Evolutionary conservation across 441 rosid genomes (phyloP), one percentile per base, ranked within the genome.

Genomic region (Breynia disticha): DNA sequence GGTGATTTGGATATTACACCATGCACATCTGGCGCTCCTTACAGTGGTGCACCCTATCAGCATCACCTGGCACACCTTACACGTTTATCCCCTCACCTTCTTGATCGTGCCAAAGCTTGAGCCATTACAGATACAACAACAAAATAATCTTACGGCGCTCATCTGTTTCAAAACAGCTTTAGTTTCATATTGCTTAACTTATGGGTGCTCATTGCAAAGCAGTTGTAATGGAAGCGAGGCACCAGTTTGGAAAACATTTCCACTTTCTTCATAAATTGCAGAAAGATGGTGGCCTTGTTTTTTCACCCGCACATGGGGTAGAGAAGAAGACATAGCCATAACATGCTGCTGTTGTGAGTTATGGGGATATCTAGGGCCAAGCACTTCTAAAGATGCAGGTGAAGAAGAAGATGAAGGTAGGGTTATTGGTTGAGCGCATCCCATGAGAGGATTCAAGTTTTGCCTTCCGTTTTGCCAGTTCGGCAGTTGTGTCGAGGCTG

Each of bases 201-300:
- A 78, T 5, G 59, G 66, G 56, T 66, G 71, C 42, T 82, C 83
- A 11, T 78, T 73, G 73, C 87, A 90, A 54, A 81, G 88, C 53
- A 80, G 48, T 42, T 80, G 93, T 79, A 79, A 71, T 1, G 86
- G 79, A 46, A 68, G 61, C 35, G 82, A 62, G 44, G 76, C 55
- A 24, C 73, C 68, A 0, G 81, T 69, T 16, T 61, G 67, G 54
- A 79, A 68, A 46, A 70, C 76, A n/a, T 61, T 60, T 17, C 46
- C 69, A 7, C 50, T 51, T 56, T 77, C 85, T 48, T 81, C 87
- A 52, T 51, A 70, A 20, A 68, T 62, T 38, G 75, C 59, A 41
- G 78, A 74, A 62, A 72, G 68, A 61, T 61, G 79, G 63, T 76
- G 35, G 8, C 35, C 91, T 57, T 75, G 83, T 66, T 69, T 81